Conservation (phyloP, 2,329 filamentous ascomycete genomes). For the Sporothrix luriei region DNA sequence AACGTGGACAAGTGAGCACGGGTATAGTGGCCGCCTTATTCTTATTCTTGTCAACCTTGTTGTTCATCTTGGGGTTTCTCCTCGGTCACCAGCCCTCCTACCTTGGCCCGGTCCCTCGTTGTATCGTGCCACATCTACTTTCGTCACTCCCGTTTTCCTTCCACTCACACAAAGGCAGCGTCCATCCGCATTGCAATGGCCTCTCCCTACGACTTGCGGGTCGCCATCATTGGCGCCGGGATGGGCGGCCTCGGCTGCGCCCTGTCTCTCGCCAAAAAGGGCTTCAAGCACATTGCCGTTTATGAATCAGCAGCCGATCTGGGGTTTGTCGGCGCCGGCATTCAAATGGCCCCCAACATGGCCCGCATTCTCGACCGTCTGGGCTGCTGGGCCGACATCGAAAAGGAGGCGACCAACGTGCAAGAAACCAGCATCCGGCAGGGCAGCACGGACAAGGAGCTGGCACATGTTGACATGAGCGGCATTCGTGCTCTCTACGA, state of each 20-base stretch:
- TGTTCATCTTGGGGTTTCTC: too few species aligned
- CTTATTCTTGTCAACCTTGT: neutral
- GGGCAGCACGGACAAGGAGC: conserved; percentile 68
- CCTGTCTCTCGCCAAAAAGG: conserved; percentile 72
- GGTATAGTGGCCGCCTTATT: neutral
- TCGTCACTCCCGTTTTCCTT: neutral
- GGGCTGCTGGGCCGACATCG: conserved; percentile 72
- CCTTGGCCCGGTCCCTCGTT: neutral
- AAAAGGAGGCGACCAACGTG: conserved; percentile 69
- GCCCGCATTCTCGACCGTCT: conserved; percentile 72
- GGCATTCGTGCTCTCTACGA: conserved; percentile 69
- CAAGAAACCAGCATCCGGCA: conserved; percentile 73
- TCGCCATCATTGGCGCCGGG: conserved; percentile 51
- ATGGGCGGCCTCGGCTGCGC: conserved; percentile 78
- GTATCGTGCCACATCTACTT: neutral
- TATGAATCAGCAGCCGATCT: conserved; percentile 73
- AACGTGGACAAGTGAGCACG: neutral
- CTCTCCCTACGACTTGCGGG: conserved; percentile 40
- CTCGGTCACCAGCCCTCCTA: too few species aligned
- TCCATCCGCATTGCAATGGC: conserved; percentile 35
- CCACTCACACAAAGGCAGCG: neutral
- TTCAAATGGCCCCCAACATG: conserved; percentile 83
- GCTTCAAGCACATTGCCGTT: conserved; percentile 72
- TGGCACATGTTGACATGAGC: conserved; percentile 69
- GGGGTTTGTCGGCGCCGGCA: conserved; percentile 82